Evolutionary conservation across 208 protist genomes (phyloP).

Genomic region (Tetramitus jugosus): DNA sequence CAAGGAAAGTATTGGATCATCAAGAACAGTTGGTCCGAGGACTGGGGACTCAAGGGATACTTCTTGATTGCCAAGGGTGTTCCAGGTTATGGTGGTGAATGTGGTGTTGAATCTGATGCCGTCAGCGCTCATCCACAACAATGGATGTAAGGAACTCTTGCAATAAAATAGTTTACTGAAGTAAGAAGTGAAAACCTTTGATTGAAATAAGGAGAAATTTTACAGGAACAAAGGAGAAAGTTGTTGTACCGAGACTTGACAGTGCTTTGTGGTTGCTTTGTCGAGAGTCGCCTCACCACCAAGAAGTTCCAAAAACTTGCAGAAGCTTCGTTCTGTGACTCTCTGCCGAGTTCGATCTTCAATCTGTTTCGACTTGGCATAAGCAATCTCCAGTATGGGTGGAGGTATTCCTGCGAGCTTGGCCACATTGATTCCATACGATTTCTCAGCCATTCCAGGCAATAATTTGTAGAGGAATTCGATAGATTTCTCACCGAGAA

Average conservation of each 20-base stretch:
- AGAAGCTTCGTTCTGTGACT: no score
- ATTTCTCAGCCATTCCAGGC: conserved; percentile 42
- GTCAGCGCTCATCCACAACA: conserved; percentile 32
- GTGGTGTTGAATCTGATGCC: conserved; percentile 43
- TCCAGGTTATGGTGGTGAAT: no score
- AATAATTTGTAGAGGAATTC: conserved; percentile 76
- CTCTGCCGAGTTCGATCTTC: background rate
- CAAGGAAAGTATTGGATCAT: conserved; percentile 74
- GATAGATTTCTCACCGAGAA: conserved; percentile 31
- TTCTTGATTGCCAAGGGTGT: conserved; percentile 59
- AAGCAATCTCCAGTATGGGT: background rate
- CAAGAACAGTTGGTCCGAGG: conserved; percentile 71
- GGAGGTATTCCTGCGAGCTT: background rate
- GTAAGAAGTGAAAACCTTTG: no score
- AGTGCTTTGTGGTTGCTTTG: no score
- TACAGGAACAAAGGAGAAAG: no score
- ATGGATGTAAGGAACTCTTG: no score
- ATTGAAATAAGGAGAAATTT: no score
- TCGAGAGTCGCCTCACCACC: no score
- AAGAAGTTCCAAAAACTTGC: no score
- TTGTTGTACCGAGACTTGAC: no score
- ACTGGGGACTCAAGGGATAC: conserved; percentile 74
- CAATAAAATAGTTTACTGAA: no score
- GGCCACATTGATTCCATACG: conserved; percentile 13
- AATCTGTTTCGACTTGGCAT: background rate